Evolutionary conservation across 768 basidiomycete genomes (phyloP).

Genomic region (Pleurotus cornucopiae): DNA sequence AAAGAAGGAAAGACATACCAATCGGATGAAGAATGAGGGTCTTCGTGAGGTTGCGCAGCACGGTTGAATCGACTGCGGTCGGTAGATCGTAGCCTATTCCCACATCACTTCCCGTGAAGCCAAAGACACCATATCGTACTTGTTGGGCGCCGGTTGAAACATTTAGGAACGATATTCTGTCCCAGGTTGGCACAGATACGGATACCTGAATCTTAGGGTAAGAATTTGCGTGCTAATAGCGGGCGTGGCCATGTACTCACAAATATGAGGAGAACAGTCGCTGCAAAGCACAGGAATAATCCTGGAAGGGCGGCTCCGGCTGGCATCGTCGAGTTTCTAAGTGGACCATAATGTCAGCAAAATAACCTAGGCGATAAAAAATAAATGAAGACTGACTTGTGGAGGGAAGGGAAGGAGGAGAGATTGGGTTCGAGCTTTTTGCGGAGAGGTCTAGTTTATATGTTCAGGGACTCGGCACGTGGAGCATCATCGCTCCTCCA

Average conservation of each 20-base stretch:
- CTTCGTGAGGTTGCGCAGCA: constrained; percentile 68
- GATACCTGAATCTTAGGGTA: constrained; percentile 43
- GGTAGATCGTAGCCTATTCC: constrained; percentile 57
- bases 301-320: constrained; percentile 64
- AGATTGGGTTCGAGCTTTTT: neutral
- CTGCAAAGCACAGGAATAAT: constrained; percentile 67
- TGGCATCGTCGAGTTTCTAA: constrained; percentile 29
- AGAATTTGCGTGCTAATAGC: neutral
- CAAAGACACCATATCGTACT: constrained; percentile 72
- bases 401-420: neutral
- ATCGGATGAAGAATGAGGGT: constrained; percentile 79
- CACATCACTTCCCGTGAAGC: constrained; percentile 54
- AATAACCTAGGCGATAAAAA: neutral
- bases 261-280: constrained; percentile 64
- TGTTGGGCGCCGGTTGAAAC: constrained; percentile 32
- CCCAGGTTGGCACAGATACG: constrained; percentile 74
- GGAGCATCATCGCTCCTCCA: neutral
- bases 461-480: neutral
- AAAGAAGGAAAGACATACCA: constrained; percentile 34
- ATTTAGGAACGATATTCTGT: constrained; percentile 62
- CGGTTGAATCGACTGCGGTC: constrained; percentile 37
- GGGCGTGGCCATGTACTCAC: constrained; percentile 31
- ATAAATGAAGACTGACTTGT: neutral
- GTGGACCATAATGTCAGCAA: neutral
- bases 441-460: neutral